phyloP scores from a whole-genome alignment of 2,329 filamentous ascomycete species.

The Lizonia empirigonia region DNA sequence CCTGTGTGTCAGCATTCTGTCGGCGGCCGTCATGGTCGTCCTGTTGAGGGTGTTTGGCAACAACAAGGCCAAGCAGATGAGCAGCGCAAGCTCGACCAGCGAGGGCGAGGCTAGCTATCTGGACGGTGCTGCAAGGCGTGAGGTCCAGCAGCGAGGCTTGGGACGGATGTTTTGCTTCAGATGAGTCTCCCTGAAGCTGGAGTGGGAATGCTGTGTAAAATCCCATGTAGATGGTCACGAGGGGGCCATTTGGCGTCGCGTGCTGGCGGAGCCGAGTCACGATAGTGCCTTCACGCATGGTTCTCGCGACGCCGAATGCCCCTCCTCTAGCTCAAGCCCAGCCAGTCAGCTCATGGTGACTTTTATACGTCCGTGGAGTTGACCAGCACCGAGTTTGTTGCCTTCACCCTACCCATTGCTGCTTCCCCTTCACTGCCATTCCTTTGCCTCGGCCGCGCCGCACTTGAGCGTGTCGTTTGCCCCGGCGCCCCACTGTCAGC shows the following conservation, averaged over 20 bases:
- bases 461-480: neutral
- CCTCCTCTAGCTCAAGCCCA: slow-evolving; percentile 10
- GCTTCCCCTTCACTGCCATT: neutral
- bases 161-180: slow-evolving; percentile 43
- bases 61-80: slow-evolving; percentile 44
- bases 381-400: neutral
- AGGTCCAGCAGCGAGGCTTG: slow-evolving; percentile 50
- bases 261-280: neutral
- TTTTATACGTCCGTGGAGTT: neutral
- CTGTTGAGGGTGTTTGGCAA: slow-evolving; percentile 59
- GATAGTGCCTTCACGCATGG: slow-evolving; percentile 1
- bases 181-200: slow-evolving; percentile 1
- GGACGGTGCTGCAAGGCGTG: slow-evolving; percentile 50
- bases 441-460: neutral
- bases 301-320: slow-evolving; percentile 10
- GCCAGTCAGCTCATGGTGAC: neutral
- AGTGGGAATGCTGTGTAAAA: slow-evolving; percentile 1
- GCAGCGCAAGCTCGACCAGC: slow-evolving; percentile 38
- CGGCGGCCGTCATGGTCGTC: slow-evolving; percentile 70
- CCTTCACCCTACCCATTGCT: neutral
- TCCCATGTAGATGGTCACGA: slow-evolving; percentile 11
- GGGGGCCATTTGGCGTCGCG: slow-evolving; percentile 14
- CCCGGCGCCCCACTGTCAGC: neutral
- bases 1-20: slow-evolving; percentile 75
- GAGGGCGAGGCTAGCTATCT: slow-evolving; percentile 61